These are phyloP conservation scores for Eurotiales sp. DNA, from an alignment of 2,329 filamentous ascomycete species.

Conservation along the genomic window DNA sequence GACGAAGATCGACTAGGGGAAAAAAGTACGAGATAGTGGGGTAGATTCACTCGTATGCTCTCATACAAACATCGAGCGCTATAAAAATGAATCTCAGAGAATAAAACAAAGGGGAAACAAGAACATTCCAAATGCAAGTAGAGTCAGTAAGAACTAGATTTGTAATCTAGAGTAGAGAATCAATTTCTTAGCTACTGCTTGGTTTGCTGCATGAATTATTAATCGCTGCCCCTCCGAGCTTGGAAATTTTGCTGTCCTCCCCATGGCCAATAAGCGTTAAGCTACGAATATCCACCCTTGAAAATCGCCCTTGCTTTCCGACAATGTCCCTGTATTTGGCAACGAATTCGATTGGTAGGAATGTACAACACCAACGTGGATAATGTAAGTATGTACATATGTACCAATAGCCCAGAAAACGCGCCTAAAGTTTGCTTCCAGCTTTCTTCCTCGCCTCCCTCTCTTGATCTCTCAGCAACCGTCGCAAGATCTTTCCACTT, in stretches of 20 bases:
- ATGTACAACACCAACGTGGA: too few species aligned
- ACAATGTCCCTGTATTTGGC: too few species aligned
- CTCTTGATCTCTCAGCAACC: conserved; percentile 69
- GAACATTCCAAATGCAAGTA: too few species aligned
- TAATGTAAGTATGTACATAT: too few species aligned
- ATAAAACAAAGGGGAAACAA: neutral
- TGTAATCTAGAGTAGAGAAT: conserved; percentile 2
- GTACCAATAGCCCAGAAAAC: too few species aligned
- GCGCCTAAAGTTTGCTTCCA: conserved; percentile 62
- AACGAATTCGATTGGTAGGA: too few species aligned
- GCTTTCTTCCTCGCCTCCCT: conserved; percentile 61
- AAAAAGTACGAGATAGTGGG: neutral
- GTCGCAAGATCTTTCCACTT: conserved; percentile 60
- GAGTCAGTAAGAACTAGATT: neutral
- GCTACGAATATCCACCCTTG: conserved; percentile 3
- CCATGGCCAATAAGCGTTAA: conserved; percentile 1
- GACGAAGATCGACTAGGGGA: neutral
- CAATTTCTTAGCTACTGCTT: neutral
- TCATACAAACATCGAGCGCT: neutral
- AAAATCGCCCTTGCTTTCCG: too few species aligned
- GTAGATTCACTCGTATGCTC: neutral
- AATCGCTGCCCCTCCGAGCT: conserved; percentile 15
- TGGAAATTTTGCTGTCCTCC: conserved; percentile 11
- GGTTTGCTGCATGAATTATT: conserved; percentile 9
- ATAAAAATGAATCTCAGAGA: neutral